phyloP scores from a whole-genome alignment of 225 moss, liverwort and hornwort genomes.

The Polytrichum commune region DNA sequence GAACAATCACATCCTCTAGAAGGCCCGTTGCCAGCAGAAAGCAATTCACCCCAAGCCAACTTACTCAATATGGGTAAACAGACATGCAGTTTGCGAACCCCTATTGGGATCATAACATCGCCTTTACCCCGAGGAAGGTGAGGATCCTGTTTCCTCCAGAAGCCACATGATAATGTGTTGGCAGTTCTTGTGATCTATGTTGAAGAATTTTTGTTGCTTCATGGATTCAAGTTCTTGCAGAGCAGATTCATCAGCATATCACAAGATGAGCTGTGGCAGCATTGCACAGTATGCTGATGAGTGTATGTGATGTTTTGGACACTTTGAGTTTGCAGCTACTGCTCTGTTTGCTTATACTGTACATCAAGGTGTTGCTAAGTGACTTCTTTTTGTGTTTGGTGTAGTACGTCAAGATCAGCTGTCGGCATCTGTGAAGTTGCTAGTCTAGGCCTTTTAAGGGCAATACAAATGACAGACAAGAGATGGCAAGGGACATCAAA shows the following conservation, averaged over 20 bases:
- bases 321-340: too few species aligned
- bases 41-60: too few species aligned
- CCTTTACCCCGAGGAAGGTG: conserved; percentile 54
- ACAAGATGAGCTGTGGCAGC: neutral
- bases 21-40: neutral
- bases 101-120: conserved; percentile 56
- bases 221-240: too few species aligned
- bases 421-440: conserved; percentile 53
- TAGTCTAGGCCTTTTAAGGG: conserved; percentile 36
- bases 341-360: too few species aligned
- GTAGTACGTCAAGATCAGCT: conserved; percentile 36
- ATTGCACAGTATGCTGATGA: neutral
- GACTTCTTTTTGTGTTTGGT: conserved; percentile 15
- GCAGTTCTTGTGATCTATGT: too few species aligned
- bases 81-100: conserved; percentile 31
- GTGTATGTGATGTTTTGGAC: too few species aligned
- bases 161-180: too few species aligned
- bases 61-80: conserved; percentile 2
- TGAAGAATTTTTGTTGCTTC: too few species aligned
- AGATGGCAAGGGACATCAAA: conserved; percentile 27
- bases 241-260: neutral
- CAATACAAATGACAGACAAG: conserved; percentile 35
- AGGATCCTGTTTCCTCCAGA: neutral
- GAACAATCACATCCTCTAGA: conserved; percentile 1
- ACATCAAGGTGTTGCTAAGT: neutral